Evolutionary conservation across 164 flowering plant genomes (phyloP).

Genomic region (Magnolia changhungtana): DNA sequence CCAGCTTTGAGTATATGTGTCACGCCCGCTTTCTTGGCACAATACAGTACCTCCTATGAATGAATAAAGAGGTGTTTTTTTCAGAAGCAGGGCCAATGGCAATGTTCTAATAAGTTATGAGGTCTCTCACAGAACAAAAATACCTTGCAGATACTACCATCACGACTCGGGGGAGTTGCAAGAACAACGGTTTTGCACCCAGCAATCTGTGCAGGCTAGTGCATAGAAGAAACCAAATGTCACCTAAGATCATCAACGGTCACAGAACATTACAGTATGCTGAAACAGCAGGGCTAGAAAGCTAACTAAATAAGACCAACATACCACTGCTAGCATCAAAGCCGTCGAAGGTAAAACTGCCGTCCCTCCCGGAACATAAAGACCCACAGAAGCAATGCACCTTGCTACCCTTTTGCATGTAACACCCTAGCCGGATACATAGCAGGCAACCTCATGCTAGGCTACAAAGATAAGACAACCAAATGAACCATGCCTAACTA

Average conservation of each 20-base stretch:
- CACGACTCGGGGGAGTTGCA: conserved; percentile 85
- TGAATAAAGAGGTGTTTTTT: not conserved
- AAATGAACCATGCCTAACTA: not conserved
- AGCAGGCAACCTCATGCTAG: not conserved
- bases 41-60: conserved; percentile 86
- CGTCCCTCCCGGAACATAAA: conserved; percentile 98
- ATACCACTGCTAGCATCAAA: conserved; percentile 92
- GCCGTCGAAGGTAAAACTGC: conserved; percentile 98
- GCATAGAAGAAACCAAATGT: conserved; percentile 28
- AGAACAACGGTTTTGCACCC: conserved; percentile 91
- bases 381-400: conserved; percentile 85
- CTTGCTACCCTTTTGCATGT: conserved; percentile 89
- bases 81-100: not conserved
- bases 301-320: conserved; percentile 12
- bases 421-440: conserved; percentile 62
- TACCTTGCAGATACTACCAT: conserved; percentile 97
- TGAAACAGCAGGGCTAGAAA: conserved; percentile 9
- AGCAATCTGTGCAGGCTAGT: conserved; percentile 96
- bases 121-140: conserved; percentile 1
- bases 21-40: conserved; percentile 99
- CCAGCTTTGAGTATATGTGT: conserved; percentile 98
- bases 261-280: conserved; percentile 8
- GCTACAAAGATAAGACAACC: not conserved
- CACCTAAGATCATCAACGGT: conserved; percentile 12
- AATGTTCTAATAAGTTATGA: not conserved